Evolutionary conservation across 2,329 filamentous ascomycete genomes (phyloP).

Genomic region (Gliomastix tumulicola): DNA sequence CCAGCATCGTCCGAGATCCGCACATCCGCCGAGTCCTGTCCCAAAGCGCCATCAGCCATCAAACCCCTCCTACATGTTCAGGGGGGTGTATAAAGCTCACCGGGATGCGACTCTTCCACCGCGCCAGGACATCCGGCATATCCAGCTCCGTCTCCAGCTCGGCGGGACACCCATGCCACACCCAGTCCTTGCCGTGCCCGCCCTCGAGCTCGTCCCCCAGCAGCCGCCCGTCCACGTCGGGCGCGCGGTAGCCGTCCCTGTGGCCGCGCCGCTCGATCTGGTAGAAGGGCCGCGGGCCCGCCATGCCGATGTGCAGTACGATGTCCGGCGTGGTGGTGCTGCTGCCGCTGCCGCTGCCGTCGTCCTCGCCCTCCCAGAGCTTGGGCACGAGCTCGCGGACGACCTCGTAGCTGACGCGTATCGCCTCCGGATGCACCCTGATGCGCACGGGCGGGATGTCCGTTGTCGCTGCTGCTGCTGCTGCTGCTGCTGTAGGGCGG

Average conservation of each 20-base stretch:
- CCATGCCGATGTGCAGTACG: conserved; percentile 76
- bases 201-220: conserved; percentile 47
- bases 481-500: conserved; percentile 14
- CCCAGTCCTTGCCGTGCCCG: conserved; percentile 37
- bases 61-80: too few relatives aligned
- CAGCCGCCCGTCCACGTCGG: conserved; percentile 61
- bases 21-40: too few relatives aligned
- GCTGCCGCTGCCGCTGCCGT: background rate
- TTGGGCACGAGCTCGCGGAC: conserved; percentile 57
- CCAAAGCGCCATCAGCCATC: too few relatives aligned
- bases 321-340: conserved; percentile 40
- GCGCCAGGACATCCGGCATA: conserved; percentile 44
- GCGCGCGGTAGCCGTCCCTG: conserved; percentile 62
- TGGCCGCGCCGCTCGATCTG: conserved; percentile 64
- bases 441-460: conserved; percentile 48
- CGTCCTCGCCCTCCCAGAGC: conserved; percentile 44
- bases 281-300: conserved; percentile 57
- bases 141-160: conserved; percentile 52
- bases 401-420: conserved; percentile 64
- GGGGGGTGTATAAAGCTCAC: too few relatives aligned
- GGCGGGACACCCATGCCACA: conserved; percentile 46
- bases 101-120: conserved; percentile 46
- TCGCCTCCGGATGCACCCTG: conserved; percentile 55
- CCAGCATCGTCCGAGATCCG: conserved; percentile 65
- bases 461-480: background rate